Evolutionary conservation across 768 basidiomycete species (phyloP).

Genomic region (Mycena vitilis): DNA sequence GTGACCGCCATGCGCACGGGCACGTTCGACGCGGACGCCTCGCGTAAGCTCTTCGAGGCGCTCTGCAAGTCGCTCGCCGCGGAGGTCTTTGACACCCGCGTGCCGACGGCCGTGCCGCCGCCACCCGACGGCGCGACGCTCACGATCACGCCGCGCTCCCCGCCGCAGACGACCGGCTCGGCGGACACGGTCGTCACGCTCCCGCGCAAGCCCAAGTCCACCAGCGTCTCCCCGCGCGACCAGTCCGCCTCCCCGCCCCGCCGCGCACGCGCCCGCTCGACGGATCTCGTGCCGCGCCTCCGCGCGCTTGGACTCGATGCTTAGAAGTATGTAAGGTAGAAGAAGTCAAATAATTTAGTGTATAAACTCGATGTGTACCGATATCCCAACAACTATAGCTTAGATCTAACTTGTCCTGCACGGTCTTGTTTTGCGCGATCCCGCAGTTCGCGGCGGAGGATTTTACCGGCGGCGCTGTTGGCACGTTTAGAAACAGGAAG

Average conservation of each 20-base stretch:
- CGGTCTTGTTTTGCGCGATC: constrained; percentile 59
- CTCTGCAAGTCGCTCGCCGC: constrained; percentile 57
- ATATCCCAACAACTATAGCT: constrained; percentile 5
- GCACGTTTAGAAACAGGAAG: background rate
- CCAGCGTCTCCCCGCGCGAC: constrained; percentile 5
- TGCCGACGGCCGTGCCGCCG: background rate
- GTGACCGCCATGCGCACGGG: constrained; percentile 61
- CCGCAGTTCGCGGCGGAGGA: constrained; percentile 66
- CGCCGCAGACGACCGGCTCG: background rate
- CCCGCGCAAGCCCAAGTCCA: constrained; percentile 27
- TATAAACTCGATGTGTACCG: background rate
- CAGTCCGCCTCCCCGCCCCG: constrained; percentile 8
- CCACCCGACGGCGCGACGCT: no score
- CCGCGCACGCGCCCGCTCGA: background rate
- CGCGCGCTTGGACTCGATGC: background rate
- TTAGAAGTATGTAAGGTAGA: background rate
- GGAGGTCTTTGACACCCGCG: constrained; percentile 49
- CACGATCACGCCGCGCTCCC: no score
- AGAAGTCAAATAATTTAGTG: background rate
- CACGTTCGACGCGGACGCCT: constrained; percentile 61
- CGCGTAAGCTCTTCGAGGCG: constrained; percentile 62
- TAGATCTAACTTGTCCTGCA: background rate
- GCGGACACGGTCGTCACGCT: constrained; percentile 1
- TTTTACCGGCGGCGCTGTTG: constrained; percentile 71
- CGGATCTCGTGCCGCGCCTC: background rate